Percentiles rank a stretch among this genome's conserved stretches.
phyloP scores from a whole-genome alignment of 2,329 filamentous ascomycete genomes.

The Malbranchea cinnamomea region DNA sequence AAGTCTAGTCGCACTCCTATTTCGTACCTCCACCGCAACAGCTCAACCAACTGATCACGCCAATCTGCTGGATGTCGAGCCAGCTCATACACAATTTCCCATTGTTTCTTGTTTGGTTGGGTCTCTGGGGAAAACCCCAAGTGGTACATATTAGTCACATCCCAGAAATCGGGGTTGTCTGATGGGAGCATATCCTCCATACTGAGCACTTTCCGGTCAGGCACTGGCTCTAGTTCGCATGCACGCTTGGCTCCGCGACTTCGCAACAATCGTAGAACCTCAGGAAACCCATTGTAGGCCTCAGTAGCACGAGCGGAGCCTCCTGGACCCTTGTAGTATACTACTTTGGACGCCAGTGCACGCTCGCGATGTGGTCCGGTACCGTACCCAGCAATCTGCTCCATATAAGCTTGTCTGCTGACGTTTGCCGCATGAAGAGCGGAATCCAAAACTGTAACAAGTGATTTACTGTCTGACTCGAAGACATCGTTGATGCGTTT shows the following conservation, averaged over 20 bases:
- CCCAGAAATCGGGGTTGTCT: constrained; percentile 11
- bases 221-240: constrained; percentile 9
- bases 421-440: constrained; percentile 11
- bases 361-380: constrained; percentile 7
- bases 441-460: constrained; percentile 11
- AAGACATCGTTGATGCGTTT: constrained; percentile 9
- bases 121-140: constrained; percentile 11
- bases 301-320: constrained; percentile 12
- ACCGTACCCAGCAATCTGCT: constrained; percentile 11
- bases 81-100: constrained; percentile 12
- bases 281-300: constrained; percentile 9
- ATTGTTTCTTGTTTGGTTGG: constrained; percentile 12
- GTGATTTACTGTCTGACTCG: constrained; percentile 5
- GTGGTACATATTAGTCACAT: constrained; percentile 9
- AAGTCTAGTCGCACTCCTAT: constrained; percentile 6
- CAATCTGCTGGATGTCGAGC: constrained; percentile 5
- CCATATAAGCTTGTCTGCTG: constrained; percentile 12
- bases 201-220: background rate
- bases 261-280: constrained; percentile 11
- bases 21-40: constrained; percentile 4
- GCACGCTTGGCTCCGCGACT: constrained; percentile 11
- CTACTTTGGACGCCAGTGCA: constrained; percentile 9
- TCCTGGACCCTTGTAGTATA: constrained; percentile 11
- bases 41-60: constrained; percentile 4
- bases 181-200: constrained; percentile 6